Evolutionary conservation across 768 basidiomycete species (phyloP), one percentile per base, ranked within the genome.

Genomic region (Agrocybe praecox): DNA sequence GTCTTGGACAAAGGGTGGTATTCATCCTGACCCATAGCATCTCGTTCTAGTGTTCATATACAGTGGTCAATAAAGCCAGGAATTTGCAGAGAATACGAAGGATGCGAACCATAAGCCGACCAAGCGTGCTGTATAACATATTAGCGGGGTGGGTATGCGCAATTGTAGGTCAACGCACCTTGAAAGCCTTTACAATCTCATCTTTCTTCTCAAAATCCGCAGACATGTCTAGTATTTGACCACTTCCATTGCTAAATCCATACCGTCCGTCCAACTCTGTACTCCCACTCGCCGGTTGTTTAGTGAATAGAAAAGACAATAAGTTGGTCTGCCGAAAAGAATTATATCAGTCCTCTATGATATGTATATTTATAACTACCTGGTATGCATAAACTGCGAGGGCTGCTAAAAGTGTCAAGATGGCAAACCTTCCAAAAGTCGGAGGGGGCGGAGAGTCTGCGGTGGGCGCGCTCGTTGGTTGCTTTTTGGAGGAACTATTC

Each of bases 1-100:
- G 69, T 76, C 56, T 80, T 81, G 32, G 82, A 80, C 22, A 98
- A 79, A 0, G 96, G 95, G 65, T 96, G 92, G 65, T 94, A 97
- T 67, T 96, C 93, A 74, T 98, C 95, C 51, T 80, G 79, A 3
- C 96, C 96, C 86, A 94, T 96, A 6, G 95, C 95, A 67, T 97
- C 88, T 58, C 86, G 77, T 74, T 96, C 94, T 94, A n/a, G 75
- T 34, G 53, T 24, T 8, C 55, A 56, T 34, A n/a, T 43, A 3
- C 7, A 40, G 15, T n/a, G 26, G 52, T 33, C 2, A 18, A 32
- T n/a, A 42, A 10, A 50, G 42, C 55, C 22, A 44, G 17, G 43
- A 48, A 29, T 55, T 24, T 11, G 45, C 10, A 17, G 19, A 24
- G 26, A 10, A 21, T 32, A 21, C 23, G 14, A 23, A 56, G 9